Evolutionary conservation across 305 asterid species (phyloP).

Genomic region (Fraxinus velutina): DNA sequence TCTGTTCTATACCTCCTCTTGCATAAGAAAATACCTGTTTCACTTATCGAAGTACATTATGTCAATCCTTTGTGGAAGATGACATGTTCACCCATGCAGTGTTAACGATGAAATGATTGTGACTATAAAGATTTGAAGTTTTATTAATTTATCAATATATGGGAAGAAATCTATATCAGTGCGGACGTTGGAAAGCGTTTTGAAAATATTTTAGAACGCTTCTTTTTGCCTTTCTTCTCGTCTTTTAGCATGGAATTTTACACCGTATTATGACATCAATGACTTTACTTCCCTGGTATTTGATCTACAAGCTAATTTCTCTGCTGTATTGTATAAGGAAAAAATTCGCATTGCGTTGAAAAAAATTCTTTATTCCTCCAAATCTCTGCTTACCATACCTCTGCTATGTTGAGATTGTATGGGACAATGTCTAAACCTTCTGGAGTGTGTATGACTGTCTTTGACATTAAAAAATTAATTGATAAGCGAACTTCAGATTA

Average conservation of each 20-base stretch:
- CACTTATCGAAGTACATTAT: neutral
- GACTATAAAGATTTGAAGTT: neutral
- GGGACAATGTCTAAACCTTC: neutral
- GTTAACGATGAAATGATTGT: neutral
- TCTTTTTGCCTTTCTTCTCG: neutral
- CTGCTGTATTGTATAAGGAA: neutral
- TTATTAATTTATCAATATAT: neutral
- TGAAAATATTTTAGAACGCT: neutral
- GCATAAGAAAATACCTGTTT: neutral
- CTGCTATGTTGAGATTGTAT: neutral
- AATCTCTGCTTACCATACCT: neutral
- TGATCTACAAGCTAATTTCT: neutral
- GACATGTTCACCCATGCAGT: neutral
- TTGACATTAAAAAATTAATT: neutral
- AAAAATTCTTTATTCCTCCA: neutral
- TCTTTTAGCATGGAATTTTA: neutral
- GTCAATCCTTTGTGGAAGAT: neutral
- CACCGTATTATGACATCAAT: neutral
- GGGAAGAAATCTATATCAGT: neutral
- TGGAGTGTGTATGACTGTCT: neutral
- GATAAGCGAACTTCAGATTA: neutral
- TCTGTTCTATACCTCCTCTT: neutral
- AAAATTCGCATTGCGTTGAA: neutral
- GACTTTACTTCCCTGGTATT: neutral
- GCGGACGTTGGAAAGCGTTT: neutral